phyloP scores from a whole-genome alignment of 148 eudicot species.

The Amaranthus hypochondriacus region DNA sequence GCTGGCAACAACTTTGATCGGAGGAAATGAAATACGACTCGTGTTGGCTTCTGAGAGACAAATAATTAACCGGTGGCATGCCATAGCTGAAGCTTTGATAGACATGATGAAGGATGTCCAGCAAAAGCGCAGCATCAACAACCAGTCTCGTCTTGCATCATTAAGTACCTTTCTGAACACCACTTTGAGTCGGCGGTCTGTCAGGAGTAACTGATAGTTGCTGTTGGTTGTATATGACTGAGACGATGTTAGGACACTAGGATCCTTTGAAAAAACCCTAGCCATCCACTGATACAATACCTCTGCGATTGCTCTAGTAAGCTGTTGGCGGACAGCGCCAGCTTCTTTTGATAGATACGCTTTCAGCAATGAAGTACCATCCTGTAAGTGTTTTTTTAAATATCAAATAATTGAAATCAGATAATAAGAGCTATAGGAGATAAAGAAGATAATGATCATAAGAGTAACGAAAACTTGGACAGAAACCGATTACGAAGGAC shows the following conservation, averaged over 20 bases:
- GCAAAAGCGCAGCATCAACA: slow-evolving; percentile 47
- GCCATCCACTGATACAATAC: slow-evolving; percentile 55
- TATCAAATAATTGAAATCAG: neutral
- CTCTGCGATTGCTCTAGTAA: slow-evolving; percentile 58
- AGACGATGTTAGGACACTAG: slow-evolving; percentile 20
- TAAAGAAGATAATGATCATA: no score
- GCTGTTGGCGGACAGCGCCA: slow-evolving; percentile 47
- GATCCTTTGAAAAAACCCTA: slow-evolving; percentile 26
- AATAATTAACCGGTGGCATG: slow-evolving; percentile 53
- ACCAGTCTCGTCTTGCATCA: slow-evolving; percentile 57
- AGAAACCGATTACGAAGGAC: no score
- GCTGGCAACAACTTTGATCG: slow-evolving; percentile 35
- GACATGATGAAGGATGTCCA: slow-evolving; percentile 44
- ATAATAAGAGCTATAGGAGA: no score
- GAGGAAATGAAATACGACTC: slow-evolving; percentile 41
- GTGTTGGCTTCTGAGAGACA: slow-evolving; percentile 41
- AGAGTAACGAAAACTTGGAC: no score
- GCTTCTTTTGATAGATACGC: slow-evolving; percentile 66
- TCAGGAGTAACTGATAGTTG: slow-evolving; percentile 46
- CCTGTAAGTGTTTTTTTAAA: slow-evolving; percentile 34
- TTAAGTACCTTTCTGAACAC: slow-evolving; percentile 48
- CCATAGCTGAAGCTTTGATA: slow-evolving; percentile 55
- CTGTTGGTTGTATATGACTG: slow-evolving; percentile 22
- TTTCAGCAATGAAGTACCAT: slow-evolving; percentile 68
- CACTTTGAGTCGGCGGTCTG: slow-evolving; percentile 72